Percentiles rank a stretch among this genome's conserved stretches.
phyloP scores from a whole-genome alignment of 2,329 filamentous ascomycete genomes.

The Coleophoma crateriformis region DNA sequence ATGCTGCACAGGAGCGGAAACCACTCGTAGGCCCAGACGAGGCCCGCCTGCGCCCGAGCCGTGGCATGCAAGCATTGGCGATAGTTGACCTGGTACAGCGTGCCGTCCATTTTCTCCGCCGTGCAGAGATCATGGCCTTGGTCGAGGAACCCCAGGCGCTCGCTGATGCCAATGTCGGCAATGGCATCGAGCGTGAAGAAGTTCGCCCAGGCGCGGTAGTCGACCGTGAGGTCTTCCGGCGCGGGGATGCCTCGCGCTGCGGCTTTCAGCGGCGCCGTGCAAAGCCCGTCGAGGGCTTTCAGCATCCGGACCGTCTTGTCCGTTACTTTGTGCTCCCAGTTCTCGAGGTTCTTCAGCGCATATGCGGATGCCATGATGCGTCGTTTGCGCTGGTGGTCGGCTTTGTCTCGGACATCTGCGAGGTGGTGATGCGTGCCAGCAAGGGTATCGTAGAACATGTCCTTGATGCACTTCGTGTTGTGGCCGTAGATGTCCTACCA shows the following conservation, averaged over 20 bases:
- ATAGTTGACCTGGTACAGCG: constrained; percentile 37
- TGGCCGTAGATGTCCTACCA: constrained; percentile 48
- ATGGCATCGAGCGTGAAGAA: constrained; percentile 53
- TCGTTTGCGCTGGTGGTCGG: constrained; percentile 45
- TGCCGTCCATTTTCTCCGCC: constrained; percentile 39
- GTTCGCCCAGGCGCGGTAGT: constrained; percentile 46
- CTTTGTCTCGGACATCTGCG: constrained; percentile 45
- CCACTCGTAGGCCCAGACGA: constrained; percentile 46
- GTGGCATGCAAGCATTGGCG: constrained; percentile 46
- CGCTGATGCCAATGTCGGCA: constrained; percentile 47
- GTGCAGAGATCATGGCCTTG: constrained; percentile 37
- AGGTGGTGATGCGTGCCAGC: constrained; percentile 45
- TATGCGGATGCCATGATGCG: constrained; percentile 44
- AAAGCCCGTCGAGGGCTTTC: constrained; percentile 34
- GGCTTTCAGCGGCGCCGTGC: constrained; percentile 24
- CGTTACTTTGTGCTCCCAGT: constrained; percentile 48
- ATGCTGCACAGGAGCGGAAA: constrained; percentile 41
- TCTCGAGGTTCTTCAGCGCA: constrained; percentile 46
- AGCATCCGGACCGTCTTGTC: constrained; percentile 42
- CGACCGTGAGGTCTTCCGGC: constrained; percentile 37
- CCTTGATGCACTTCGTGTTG: constrained; percentile 43
- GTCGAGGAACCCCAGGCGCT: constrained; percentile 46
- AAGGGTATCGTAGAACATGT: constrained; percentile 37
- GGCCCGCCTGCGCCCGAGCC: constrained; percentile 41
- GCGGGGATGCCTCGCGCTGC: constrained; percentile 11